Percentiles rank a stretch among this genome's conserved stretches.
Evolutionary conservation across 192 early-diverging fungal species (phyloP).

Genomic region (Podila epigama): DNA sequence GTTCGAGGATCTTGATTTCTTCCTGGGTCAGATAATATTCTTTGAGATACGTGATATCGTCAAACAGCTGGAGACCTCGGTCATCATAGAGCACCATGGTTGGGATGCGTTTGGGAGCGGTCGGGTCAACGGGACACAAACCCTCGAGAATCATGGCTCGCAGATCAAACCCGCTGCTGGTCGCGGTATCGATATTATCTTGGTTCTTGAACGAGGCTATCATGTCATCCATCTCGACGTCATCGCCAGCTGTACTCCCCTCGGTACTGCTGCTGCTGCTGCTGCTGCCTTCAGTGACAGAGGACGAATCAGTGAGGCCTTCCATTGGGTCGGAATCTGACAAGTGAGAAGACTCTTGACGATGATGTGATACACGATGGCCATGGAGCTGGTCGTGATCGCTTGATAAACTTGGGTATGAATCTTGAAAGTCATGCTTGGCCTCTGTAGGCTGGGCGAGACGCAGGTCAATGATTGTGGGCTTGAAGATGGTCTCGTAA

Average conservation of each 20-base stretch:
- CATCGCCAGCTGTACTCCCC: not conserved
- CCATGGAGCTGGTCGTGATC: not conserved
- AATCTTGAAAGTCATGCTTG: constrained; percentile 1
- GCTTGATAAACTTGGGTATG: constrained; percentile 18
- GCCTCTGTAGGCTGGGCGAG: not conserved
- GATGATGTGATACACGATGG: not conserved
- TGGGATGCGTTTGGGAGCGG: constrained; percentile 68
- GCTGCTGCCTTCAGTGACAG: not conserved
- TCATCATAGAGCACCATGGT: constrained; percentile 89
- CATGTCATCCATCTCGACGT: constrained; percentile 8
- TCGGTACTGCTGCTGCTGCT: not conserved
- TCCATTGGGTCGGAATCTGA: constrained; percentile 27
- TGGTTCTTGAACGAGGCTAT: not conserved
- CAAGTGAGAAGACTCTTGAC: not conserved
- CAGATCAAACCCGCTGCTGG: constrained; percentile 14
- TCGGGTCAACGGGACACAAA: constrained; percentile 14
- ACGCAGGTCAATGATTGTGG: constrained; percentile 45
- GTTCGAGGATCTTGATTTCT: constrained; percentile 83
- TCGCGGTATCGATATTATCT: not conserved
- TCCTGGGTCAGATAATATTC: constrained; percentile 91
- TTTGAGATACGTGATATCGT: constrained; percentile 84
- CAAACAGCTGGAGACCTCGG: constrained; percentile 85
- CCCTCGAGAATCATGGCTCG: constrained; percentile 36
- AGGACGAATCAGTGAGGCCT: constrained; percentile 17
- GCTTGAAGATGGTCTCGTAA: not conserved